These are phyloP conservation scores for Daldinia eschscholtzii DNA, from an alignment of 2,329 filamentous ascomycete species.

Conservation along the genomic window DNA sequence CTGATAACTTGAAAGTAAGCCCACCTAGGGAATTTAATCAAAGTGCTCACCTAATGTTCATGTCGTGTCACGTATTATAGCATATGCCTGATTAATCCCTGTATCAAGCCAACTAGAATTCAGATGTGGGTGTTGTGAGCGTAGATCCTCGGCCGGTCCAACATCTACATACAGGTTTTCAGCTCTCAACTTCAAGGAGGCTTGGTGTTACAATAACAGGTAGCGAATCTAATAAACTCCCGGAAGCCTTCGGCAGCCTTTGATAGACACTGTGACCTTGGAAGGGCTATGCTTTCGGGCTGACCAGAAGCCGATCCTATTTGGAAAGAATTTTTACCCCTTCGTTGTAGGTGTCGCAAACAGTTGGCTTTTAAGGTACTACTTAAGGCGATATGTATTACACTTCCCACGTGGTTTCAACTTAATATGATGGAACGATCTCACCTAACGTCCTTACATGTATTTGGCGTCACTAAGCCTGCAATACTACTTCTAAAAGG, in stretches of 20 bases:
- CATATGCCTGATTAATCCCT: neutral
- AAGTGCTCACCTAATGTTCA: slow-evolving; percentile 5
- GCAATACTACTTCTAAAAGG: neutral
- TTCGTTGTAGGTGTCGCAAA: neutral
- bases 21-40: neutral
- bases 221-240: neutral
- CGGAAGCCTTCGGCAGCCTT: neutral
- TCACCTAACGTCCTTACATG: neutral
- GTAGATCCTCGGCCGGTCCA: neutral
- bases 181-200: slow-evolving; percentile 1
- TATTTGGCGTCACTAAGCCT: neutral
- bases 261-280: neutral
- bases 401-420: neutral
- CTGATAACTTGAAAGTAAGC: neutral
- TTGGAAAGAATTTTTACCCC: neutral
- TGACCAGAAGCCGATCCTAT: neutral
- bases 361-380: neutral
- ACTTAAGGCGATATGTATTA: neutral
- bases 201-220: neutral
- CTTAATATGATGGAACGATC: neutral
- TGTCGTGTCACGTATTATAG: neutral
- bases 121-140: neutral
- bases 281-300: neutral
- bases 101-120: neutral
- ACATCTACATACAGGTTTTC: neutral